These are phyloP conservation scores for Dunaliella primolecta DNA, from an alignment of 139 green algal genomes.

Conservation along the genomic window DNA sequence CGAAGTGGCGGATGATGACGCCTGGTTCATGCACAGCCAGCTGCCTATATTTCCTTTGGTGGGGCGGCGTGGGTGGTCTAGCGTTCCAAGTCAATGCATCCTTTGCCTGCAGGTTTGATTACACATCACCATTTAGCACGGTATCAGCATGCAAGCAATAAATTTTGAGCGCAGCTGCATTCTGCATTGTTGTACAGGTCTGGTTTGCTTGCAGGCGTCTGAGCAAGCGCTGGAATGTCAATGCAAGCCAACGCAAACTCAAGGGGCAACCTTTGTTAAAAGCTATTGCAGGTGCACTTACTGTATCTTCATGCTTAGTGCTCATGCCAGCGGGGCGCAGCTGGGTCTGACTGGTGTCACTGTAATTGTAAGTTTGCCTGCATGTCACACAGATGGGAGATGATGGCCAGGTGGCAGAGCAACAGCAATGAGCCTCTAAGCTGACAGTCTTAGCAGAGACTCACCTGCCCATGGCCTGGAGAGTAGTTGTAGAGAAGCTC, in stretches of 20 bases:
- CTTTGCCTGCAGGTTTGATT: constrained; percentile 41
- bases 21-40: constrained; percentile 62
- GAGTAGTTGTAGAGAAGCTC: background rate
- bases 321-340: background rate
- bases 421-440: no score
- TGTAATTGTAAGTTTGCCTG: background rate
- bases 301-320: background rate
- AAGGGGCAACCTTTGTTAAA: no score
- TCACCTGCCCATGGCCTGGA: background rate
- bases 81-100: constrained; percentile 46
- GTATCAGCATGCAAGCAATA: no score
- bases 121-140: no score
- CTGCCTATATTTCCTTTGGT: constrained; percentile 61
- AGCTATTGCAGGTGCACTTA: no score
- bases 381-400: no score
- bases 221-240: background rate
- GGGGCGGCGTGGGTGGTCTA: constrained; percentile 47
- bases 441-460: no score
- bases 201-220: background rate
- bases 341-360: background rate
- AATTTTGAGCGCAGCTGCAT: no score
- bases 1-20: constrained; percentile 54
- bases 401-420: no score
- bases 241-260: no score
- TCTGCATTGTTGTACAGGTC: no score